Evolutionary conservation across 306 rosid genomes (phyloP), one percentile per base, ranked within the genome.

Genomic region (Lupinus albus): DNA sequence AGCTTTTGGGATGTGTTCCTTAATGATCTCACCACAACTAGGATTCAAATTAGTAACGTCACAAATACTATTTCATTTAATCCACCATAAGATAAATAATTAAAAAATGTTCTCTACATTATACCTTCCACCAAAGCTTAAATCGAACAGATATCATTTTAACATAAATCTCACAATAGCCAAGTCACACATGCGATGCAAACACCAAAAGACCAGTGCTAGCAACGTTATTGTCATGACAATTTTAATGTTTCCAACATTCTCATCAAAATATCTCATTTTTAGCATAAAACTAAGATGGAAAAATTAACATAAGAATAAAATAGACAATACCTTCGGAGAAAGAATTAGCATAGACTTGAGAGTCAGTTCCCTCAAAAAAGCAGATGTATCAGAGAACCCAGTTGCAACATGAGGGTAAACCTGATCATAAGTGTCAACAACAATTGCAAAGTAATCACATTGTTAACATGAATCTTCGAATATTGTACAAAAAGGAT

Each of bases 361-460:
- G 57, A 94, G 92, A 48, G 99, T 94, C 78, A 94, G 75, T 79
- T 94, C 99, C 70, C 96, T 95, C 60, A 94, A 84, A 85, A 90
- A 90, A 82, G 99, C 99, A 64, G 95, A 88, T 53, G 96, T 90
- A 79, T 94, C 96, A 59, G 97, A 79, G 82, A 94, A 94, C 67
- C 99, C 99, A 4, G 90, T 85, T 52, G 97, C 99, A 70, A 94
- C 87, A 47, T 90, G 97, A 49, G 95, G 96, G 75, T 90, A 94
- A 75, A 94, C 97, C 99, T 94, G 79, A 78, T 72, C 39, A 53
- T 64, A 78, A 73, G 67, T 21, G 78, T 73, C 61, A 68, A 77
- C 20, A 72, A 25, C 30, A 25, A 2, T 25, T 25, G 30, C 30
- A 25, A 25, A 65, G 69, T 41, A 67, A 13, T 47, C 33, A 76